Base-by-base conservation (phyloP, 805 yeast species). In the Lipomyces sp. region DNA sequence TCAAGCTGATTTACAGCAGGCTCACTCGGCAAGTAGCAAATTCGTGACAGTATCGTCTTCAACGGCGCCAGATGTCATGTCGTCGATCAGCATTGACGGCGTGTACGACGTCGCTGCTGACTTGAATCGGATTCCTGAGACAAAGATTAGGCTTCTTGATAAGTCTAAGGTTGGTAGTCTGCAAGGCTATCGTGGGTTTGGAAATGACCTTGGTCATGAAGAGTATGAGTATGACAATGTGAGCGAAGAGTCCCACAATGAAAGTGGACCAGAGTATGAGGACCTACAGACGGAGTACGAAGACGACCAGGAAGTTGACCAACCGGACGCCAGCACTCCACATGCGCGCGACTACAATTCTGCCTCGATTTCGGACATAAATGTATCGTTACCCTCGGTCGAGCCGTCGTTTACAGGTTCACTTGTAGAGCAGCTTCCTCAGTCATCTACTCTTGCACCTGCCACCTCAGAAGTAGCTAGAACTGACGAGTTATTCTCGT, bases 321-420 rank as follows among this genome's bases (percentile, higher is more conserved):
- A 50, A 11, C 15, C 15, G 29, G 33, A 29, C 13, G n/a, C 24
- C 53, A 53, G 51, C 60, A 35, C 57, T 61, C 57, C 56, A 30
- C 39, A 61, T 33, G 30, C 50, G 56, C 15, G 55, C 30, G 50
- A 57, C 60, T 8, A 53, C 35, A 15, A 15, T 15, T 42, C 48
- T 42, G 48, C n/a, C n/a, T 42, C 48, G 15, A n/a, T 48, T 39
- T 11, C 59, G 29, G 58, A 64, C 4, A 33, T 35, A n/a, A 60
- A 30, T 24, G 18, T 60, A 3, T 64, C 69, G 5, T 45, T 66
- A 2, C 70, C 70, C 45, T 64, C 70, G 15, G 70, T 66, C 57
- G 70, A 66, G 53, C 42, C 65, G 5, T 66, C 70, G 18, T 64
- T 66, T 48, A 34, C 64, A 8, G 69, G 64, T 3, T 66, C 69